A percentile compares a stretch with the other conserved stretches of the same genome.
These are phyloP conservation scores for Andrographis paniculata DNA, from an alignment of 305 asterid genomes.

Conservation along the genomic window DNA sequence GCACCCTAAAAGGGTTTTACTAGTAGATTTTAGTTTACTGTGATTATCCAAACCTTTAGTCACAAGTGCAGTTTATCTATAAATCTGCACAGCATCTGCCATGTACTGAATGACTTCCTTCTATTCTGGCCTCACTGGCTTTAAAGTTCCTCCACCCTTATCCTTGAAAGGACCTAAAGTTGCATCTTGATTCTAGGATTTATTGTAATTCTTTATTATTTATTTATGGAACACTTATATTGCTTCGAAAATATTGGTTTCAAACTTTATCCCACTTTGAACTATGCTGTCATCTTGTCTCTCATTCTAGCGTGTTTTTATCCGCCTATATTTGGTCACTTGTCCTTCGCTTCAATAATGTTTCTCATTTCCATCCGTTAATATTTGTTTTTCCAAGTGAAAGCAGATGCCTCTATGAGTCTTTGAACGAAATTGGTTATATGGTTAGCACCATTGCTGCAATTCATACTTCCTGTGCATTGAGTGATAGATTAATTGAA, in stretches of 20 bases:
- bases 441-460: background rate
- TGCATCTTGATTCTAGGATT: background rate
- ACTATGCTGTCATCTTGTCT: background rate
- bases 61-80: too few species aligned
- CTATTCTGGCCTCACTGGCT: constrained; percentile 8
- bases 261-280: background rate
- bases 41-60: too few species aligned
- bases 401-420: constrained; percentile 3
- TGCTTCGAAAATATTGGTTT: background rate
- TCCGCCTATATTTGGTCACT: too few species aligned
- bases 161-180: background rate
- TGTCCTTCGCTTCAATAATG: background rate
- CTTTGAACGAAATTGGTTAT: too few species aligned
- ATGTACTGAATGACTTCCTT: too few species aligned
- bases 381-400: background rate
- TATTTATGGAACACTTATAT: background rate
- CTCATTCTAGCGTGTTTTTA: background rate
- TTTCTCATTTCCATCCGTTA: background rate
- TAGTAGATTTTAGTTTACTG: too few species aligned
- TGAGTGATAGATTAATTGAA: constrained; percentile 6
- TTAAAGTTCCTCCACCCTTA: constrained; percentile 1
- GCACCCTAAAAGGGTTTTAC: too few species aligned
- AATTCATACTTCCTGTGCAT: background rate
- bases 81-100: too few species aligned
- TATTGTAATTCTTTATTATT: background rate